Base-by-base conservation (phyloP, 768 basidiomycete species). In the Suillus variegatus region DNA sequence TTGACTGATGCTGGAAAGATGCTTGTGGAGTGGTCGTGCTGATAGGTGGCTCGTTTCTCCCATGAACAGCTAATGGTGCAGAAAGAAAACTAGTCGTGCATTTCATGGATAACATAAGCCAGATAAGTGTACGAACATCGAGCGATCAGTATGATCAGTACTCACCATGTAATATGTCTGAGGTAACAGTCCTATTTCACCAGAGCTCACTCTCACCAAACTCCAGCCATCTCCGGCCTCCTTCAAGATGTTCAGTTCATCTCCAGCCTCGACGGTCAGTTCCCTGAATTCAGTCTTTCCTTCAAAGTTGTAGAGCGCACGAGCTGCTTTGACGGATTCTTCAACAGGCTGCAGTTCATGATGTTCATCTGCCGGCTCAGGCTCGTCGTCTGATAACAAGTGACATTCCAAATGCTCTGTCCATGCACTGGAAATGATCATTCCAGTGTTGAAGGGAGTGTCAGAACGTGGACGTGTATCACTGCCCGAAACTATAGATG, bases 221-320 rank as follows among this genome's bases (percentile, higher is more conserved):
- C 92, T 93, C 92, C 92, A 93, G 7, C 92, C 92, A 67, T 93
- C 90, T 10, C 86, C 87, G 1, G 88, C 80, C 62, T 91, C 90
- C 67, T 85, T 88, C 60, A 95, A 71, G 20, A 92, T 78, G 57
- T 88, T 85, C 25, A 95, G 74, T 66, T 83, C 83, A 67, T 92
- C 90, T 14, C 92, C 92, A 1, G 90, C 90, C 63, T 82, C 80
- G 18, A 92, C 85, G 7, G 74, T 80, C 28, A 94, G 81, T 75
- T 94, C 92, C 52, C 87, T 81, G 70, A 91, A 92, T 70, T 93
- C 90, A 0, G 83, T 77, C 73, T 91, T 90, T 49, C 92, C 92
- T 71, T 89, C 85, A 73, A 94, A 94, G 32, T 83, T 78, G 71
- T 90, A 93, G 46, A 93, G 76, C 14, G 89, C 90, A 51, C 92